Conservation (phyloP, 768 basidiomycete species). For the Termitomyces sp. region DNA sequence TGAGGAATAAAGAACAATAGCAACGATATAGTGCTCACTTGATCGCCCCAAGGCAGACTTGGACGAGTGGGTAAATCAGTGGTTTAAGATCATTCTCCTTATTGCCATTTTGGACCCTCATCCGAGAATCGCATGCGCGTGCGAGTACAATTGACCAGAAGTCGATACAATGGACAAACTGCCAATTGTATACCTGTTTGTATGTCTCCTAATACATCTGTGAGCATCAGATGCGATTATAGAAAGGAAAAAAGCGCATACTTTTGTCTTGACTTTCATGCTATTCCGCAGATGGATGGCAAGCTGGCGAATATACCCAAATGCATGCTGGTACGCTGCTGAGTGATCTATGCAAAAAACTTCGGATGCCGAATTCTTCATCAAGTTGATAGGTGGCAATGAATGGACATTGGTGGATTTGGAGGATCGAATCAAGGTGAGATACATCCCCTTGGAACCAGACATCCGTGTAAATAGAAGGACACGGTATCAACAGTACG, state of each 20-base stretch:
- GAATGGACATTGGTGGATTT: slow-evolving; percentile 85
- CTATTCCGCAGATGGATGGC: slow-evolving; percentile 90
- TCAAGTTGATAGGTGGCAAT: slow-evolving; percentile 86
- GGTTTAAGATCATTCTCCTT: slow-evolving; percentile 75
- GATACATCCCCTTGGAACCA: slow-evolving; percentile 69
- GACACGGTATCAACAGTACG: not conserved
- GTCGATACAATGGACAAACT: slow-evolving; percentile 92
- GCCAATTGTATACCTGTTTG: slow-evolving; percentile 98
- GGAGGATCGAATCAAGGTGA: slow-evolving; percentile 75
- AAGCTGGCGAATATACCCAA: slow-evolving; percentile 91
- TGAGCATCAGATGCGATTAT: slow-evolving; percentile 3
- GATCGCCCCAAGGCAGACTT: slow-evolving; percentile 89
- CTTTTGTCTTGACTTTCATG: slow-evolving; percentile 86
- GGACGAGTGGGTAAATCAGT: slow-evolving; percentile 94
- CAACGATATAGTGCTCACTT: slow-evolving; percentile 49
- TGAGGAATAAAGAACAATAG: slow-evolving; percentile 6
- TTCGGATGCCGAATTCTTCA: slow-evolving; percentile 97
- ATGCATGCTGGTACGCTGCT: slow-evolving; percentile 86
- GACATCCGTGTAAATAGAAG: not conserved
- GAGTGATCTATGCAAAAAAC: slow-evolving; percentile 76
- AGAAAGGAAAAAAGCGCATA: slow-evolving; percentile 20
- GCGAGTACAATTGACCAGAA: slow-evolving; percentile 93
- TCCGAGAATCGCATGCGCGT: slow-evolving; percentile 64
- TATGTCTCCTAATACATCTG: slow-evolving; percentile 65
- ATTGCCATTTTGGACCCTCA: slow-evolving; percentile 41